Base-by-base conservation (phyloP, 805 yeast genomes). In the Candida silvicultrix region DNA sequence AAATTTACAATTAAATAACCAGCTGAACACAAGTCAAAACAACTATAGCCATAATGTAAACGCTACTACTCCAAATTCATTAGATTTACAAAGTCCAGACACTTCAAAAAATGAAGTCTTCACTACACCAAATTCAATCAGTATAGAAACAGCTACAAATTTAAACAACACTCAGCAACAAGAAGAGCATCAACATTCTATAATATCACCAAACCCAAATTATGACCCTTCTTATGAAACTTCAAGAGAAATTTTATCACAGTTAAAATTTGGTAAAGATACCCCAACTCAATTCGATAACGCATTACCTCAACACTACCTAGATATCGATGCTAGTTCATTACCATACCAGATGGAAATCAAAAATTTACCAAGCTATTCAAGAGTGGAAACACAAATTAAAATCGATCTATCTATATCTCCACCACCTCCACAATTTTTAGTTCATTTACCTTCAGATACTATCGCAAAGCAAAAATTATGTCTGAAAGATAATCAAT, bases 331-430 rank as follows among this genome's bases (percentile, higher is more conserved):
- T 40, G 56, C 54, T 12, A 43, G 51, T 7, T 39, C 53, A 2
- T 47, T 69, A 40, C 73, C 74, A 4, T 81, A 76, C 60, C 67
- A 71, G 45, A 52, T 85, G 44, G 62, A 66, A 22, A 68, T 92
- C 1, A 63, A 71, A 8, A 84, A 81, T 43, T 70, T 92, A 40
- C 97, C 97, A 2, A 67, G 77, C 5, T 81, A 80, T 54, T 88
- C 97, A 12, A 78, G 99, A 53, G 99, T 92, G 7, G 99, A 92
- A 66, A 92, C 97, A 15, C 99, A 94, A 67, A 88, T 94, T 60
- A 90, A 89, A 63, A 69, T 95, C 38, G 74, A 75, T 39, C 66
- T 92, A 19, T 62, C 74, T 9, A 68, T 92, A 39, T 74, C 81
- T 28, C 96, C 97, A 1, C 79, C 92, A 1, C 95, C 96, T 0